A percentile compares a stretch with the other conserved stretches of the same genome.
Evolutionary conservation across 352 stramenopile species (phyloP).

Genomic region (Phytophthora tentaculata): DNA sequence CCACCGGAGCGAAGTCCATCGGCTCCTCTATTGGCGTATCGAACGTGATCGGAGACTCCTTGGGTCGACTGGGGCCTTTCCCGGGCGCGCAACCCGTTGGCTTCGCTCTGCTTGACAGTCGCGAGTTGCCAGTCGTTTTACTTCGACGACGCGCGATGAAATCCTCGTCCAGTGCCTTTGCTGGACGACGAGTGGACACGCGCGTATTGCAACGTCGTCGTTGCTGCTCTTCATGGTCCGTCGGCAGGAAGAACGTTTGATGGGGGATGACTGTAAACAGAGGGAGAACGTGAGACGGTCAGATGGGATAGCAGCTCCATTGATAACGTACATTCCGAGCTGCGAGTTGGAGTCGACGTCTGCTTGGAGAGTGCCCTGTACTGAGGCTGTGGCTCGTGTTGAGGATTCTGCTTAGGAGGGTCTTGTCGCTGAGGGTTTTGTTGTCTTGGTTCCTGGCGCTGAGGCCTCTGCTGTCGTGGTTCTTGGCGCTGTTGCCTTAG

Average conservation of each 20-base stretch:
- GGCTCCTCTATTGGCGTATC: conserved; percentile 7
- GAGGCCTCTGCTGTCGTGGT: background rate
- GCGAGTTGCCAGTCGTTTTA: conserved; percentile 35
- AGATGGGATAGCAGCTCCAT: background rate
- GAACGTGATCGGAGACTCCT: conserved; percentile 20
- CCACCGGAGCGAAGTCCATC: conserved; percentile 26
- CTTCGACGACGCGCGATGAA: conserved; percentile 27
- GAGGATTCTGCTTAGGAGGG: conserved; percentile 4
- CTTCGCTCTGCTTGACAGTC: conserved; percentile 29
- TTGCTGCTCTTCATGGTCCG: conserved; percentile 24
- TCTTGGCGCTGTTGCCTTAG: background rate
- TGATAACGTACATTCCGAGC: conserved; percentile 33
- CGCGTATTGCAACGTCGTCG: conserved; percentile 31
- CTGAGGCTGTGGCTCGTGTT: background rate
- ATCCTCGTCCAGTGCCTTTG: conserved; percentile 11
- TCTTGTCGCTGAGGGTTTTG: background rate
- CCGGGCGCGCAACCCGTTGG: conserved; percentile 20
- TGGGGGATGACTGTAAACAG: conserved; percentile 29
- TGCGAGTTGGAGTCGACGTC: conserved; percentile 6
- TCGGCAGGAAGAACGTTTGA: conserved; percentile 34
- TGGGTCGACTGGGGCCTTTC: background rate
- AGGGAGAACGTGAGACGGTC: background rate
- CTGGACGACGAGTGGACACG: conserved; percentile 14
- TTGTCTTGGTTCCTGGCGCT: background rate
- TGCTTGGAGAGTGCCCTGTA: conserved; percentile 5